These are phyloP conservation scores for Candida ponderosae DNA, from an alignment of 805 yeast genomes.

Conservation along the genomic window DNA sequence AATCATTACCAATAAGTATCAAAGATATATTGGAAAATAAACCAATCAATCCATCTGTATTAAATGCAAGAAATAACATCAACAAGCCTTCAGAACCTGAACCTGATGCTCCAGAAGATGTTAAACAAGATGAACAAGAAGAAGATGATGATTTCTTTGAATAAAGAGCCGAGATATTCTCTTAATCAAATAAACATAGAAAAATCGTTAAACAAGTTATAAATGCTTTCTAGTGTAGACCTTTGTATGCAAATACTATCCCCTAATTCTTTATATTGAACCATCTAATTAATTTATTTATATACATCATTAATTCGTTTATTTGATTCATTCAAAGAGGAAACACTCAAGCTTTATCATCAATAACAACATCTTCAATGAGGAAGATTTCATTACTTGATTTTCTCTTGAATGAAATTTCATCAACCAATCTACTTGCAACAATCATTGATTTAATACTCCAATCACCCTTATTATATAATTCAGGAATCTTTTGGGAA, in stretches of 20 bases:
- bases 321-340: neutral
- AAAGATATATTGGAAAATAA: conserved; percentile 32
- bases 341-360: neutral
- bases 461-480: conserved; percentile 43
- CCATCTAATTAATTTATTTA: too few relatives aligned
- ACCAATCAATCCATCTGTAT: conserved; percentile 18
- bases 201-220: too few relatives aligned
- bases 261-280: too few relatives aligned
- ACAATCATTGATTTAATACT: conserved; percentile 30
- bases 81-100: too few relatives aligned
- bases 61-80: too few relatives aligned
- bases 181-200: too few relatives aligned
- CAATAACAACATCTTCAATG: conserved; percentile 18
- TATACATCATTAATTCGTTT: neutral
- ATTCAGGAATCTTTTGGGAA: conserved; percentile 44
- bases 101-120: conserved; percentile 10
- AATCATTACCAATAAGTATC: conserved; percentile 50
- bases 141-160: conserved; percentile 22
- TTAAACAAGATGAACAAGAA: conserved; percentile 17
- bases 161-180: conserved; percentile 1
- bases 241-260: too few relatives aligned
- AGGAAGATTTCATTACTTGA: conserved; percentile 28
- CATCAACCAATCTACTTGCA: conserved; percentile 46
- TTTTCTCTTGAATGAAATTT: conserved; percentile 35
- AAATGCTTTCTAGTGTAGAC: too few relatives aligned